Base-by-base conservation (phyloP, 768 basidiomycete genomes). In the Leucogyrophana mollusca region DNA sequence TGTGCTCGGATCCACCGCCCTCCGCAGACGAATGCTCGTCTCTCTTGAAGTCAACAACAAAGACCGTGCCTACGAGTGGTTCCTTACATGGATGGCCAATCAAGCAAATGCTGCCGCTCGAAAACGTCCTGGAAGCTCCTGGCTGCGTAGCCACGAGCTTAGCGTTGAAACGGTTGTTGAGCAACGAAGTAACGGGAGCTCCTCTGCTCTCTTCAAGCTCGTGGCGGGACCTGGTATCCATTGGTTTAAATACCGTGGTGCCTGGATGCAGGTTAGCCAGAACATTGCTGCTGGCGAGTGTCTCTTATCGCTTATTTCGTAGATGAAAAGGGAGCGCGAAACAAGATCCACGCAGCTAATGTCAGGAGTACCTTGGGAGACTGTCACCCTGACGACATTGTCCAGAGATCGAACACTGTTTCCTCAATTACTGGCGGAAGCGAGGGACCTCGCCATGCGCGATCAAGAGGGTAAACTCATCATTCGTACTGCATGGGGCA, bases 331-430 rank as follows among this genome's bases (percentile, higher is more conserved):
- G 11, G 94, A 97, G 69, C 82, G 96, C 43, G 93, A 96, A 66
- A 89, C 88, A 17, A 87, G 90, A 54, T 84, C 94, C 22, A 90
- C 94, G 80, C 86, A 93, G 58, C 73, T 93, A 38, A 87, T 87
- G 74, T 88, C 91, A 4, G 94, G 95, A 6, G 80, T 81, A 5
- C 96, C 96, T 48, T 99, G 95, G 94, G 96, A 99, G 68, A 98
- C 95, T 0, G 84, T 98, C 37, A 94, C 86, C 32, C 74, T 99
- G 35, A 99, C 94, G 4, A 85, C 96, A 2, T 79, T 99, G 30
- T 95, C 93, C 13, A 76, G 85, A 36, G 94, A 95, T 64, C 83
- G 94, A 33, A 58, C 63, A 3, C 70, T 97, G 17, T 97, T 99
- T 63, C 79, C 91, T 1, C 57, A 72, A 34, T 73, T 99, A 5